Evolutionary conservation across 2,329 filamentous ascomycete species (phyloP).

Genomic region (Aphanoascus verrucosus): DNA sequence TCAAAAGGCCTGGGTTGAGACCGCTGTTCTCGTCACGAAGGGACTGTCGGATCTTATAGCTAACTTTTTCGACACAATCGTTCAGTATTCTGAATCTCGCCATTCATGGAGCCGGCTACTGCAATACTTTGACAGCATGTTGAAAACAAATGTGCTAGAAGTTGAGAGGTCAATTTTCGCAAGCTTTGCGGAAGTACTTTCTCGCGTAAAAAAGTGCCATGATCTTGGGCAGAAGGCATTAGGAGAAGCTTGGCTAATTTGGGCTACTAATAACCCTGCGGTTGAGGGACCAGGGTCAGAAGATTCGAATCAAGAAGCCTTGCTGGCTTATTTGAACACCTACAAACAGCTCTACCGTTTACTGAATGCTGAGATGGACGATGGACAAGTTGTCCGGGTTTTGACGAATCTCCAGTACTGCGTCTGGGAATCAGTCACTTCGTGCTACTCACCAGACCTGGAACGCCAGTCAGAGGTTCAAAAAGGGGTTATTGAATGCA

Average conservation of each 20-base stretch:
- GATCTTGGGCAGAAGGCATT: constrained; percentile 41
- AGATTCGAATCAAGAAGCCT: constrained; percentile 64
- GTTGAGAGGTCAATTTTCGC: constrained; percentile 62
- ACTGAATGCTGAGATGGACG: constrained; percentile 52
- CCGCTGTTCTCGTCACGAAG: constrained; percentile 60
- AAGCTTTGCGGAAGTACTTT: constrained; percentile 53
- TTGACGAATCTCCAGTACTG: constrained; percentile 60
- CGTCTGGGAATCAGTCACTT: constrained; percentile 55
- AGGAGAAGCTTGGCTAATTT: constrained; percentile 56
- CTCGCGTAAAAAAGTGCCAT: constrained; percentile 36
- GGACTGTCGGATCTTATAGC: constrained; percentile 64
- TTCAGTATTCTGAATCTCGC: constrained; percentile 55
- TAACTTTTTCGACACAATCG: constrained; percentile 64
- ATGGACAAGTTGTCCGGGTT: constrained; percentile 55
- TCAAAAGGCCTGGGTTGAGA: constrained; percentile 56
- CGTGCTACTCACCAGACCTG: constrained; percentile 31
- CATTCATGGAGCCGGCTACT: constrained; percentile 67
- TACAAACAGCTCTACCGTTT: constrained; percentile 70
- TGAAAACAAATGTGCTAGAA: constrained; percentile 55
- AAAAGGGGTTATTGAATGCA: constrained; percentile 25
- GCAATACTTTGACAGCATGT: constrained; percentile 53
- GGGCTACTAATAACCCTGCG: constrained; percentile 55
- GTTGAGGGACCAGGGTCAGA: constrained; percentile 36
- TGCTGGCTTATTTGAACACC: constrained; percentile 72
- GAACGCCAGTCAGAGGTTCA: constrained; percentile 33